These are phyloP conservation scores for Syzygium syzygioides DNA, from an alignment of 441 rosid species.

Conservation along the genomic window DNA sequence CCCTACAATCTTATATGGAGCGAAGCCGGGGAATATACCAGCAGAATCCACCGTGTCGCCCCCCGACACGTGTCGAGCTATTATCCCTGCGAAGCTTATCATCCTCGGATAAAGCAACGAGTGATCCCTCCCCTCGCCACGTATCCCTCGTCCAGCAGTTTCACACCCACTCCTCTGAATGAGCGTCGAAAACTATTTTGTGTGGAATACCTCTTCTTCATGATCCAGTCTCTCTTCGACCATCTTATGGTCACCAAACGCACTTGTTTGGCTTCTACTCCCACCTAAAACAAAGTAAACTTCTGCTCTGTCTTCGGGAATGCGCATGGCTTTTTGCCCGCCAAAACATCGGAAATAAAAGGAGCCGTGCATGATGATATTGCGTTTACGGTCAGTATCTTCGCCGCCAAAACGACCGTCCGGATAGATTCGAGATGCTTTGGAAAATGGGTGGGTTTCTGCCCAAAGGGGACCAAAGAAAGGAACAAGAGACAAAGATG, in stretches of 20 bases:
- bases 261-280: background rate
- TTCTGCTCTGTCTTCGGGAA: background rate
- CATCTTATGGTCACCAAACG: background rate
- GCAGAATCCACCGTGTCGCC: constrained; percentile 8
- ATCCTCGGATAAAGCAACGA: constrained; percentile 52
- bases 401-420: background rate
- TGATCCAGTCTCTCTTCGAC: background rate
- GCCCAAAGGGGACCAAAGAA: background rate
- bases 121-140: constrained; percentile 44
- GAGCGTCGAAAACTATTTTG: background rate
- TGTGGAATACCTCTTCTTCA: constrained; percentile 20
- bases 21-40: constrained; percentile 14
- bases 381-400: background rate
- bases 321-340: background rate
- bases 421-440: background rate
- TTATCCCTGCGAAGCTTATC: constrained; percentile 52
- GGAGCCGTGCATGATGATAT: background rate
- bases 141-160: constrained; percentile 18
- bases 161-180: background rate
- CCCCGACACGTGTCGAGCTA: constrained; percentile 44
- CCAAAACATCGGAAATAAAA: background rate
- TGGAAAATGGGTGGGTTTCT: background rate
- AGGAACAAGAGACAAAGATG: background rate
- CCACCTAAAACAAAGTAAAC: background rate
- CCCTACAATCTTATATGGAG: constrained; percentile 27